phyloP scores from a whole-genome alignment of 179 eudicot genomes.

The Silene vulgaris region DNA sequence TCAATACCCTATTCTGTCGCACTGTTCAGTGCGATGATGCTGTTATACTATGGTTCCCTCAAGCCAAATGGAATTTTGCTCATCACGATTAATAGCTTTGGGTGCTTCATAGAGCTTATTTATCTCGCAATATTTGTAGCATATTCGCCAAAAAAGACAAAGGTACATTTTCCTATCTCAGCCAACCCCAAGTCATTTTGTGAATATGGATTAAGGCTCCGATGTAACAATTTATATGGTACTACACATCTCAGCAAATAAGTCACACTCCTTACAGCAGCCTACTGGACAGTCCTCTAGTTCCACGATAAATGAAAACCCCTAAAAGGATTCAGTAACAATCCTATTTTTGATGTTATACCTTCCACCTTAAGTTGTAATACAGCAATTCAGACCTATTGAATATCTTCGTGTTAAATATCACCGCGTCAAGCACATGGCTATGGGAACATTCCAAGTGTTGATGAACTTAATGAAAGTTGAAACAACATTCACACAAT shows the following conservation, averaged over 20 bases:
- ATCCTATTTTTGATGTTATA: neutral
- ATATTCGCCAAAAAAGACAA: constrained; percentile 56
- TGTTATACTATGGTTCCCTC: constrained; percentile 59
- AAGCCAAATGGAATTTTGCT: constrained; percentile 47
- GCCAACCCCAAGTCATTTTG: too few species aligned
- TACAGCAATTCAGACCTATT: neutral
- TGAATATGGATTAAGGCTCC: too few species aligned
- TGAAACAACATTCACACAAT: neutral
- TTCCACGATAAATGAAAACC: neutral
- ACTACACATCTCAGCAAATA: constrained; percentile 5
- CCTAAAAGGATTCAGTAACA: neutral
- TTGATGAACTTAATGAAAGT: neutral
- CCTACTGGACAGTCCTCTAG: neutral
- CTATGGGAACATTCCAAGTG: neutral
- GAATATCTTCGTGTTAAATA: neutral
- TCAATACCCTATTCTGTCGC: constrained; percentile 68
- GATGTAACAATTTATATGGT: constrained; percentile 1
- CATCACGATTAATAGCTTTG: constrained; percentile 62
- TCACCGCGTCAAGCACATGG: neutral
- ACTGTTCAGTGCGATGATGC: constrained; percentile 64
- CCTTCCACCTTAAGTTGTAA: neutral
- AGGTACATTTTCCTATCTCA: constrained; percentile 30
- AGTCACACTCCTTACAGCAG: constrained; percentile 5
- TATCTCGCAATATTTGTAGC: constrained; percentile 51
- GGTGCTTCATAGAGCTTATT: constrained; percentile 41